phyloP scores from a whole-genome alignment of 2,329 filamentous ascomycete species.

The Drechslera avenae region DNA sequence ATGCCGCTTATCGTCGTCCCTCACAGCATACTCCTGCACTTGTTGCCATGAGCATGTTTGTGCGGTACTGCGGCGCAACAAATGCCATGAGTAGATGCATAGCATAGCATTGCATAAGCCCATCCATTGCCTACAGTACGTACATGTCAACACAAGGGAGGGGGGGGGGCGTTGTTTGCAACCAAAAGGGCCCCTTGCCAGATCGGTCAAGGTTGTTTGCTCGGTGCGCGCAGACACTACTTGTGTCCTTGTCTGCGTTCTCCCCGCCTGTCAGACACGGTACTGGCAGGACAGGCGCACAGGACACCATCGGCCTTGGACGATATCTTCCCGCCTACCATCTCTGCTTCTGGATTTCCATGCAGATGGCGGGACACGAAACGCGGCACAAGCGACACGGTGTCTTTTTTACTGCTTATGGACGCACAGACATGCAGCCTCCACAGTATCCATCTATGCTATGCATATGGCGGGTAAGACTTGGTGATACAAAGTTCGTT shows the following conservation, averaged over 20 bases:
- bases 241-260: constrained; percentile 14
- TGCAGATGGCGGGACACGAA: constrained; percentile 30
- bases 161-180: constrained; percentile 11
- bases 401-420: constrained; percentile 12
- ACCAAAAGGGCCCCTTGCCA: constrained; percentile 8
- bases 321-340: constrained; percentile 28
- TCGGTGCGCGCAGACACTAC: constrained; percentile 1
- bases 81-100: constrained; percentile 12
- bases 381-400: constrained; percentile 18
- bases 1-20: constrained; percentile 25
- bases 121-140: too few relatives aligned
- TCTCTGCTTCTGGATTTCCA: constrained; percentile 24
- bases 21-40: constrained; percentile 29
- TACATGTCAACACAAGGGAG: constrained; percentile 17
- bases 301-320: constrained; percentile 20
- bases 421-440: constrained; percentile 25
- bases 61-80: constrained; percentile 26
- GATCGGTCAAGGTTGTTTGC: constrained; percentile 22
- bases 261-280: constrained; percentile 15
- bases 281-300: constrained; percentile 29
- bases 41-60: constrained; percentile 25
- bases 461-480: constrained; percentile 29
- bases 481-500: constrained; percentile 40
- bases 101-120: constrained; percentile 17
- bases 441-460: constrained; percentile 28